phyloP scores from a whole-genome alignment of 1,284 basidiomycete species.

The Ceratobasidium sp. region DNA sequence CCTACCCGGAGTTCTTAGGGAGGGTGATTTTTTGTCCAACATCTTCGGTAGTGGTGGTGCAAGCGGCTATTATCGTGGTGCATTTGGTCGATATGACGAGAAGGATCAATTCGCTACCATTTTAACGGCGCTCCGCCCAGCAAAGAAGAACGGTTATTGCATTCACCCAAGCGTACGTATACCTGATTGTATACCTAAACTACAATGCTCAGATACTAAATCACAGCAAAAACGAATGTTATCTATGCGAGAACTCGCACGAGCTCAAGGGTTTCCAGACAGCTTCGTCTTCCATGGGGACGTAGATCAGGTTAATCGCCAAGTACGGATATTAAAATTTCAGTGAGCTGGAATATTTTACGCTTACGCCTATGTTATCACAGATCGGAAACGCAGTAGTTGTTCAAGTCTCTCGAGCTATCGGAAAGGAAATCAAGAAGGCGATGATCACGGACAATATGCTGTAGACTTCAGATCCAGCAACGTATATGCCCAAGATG shows the following conservation, averaged over 20 bases:
- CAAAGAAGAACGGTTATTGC: slow-evolving; percentile 34
- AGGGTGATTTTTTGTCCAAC: slow-evolving; percentile 27
- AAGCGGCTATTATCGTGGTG: slow-evolving; percentile 34
- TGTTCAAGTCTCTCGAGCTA: slow-evolving; percentile 21
- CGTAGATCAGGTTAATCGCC: slow-evolving; percentile 34
- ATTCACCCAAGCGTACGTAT: slow-evolving; percentile 26
- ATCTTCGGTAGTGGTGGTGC: slow-evolving; percentile 34
- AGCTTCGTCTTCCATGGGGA: slow-evolving; percentile 16
- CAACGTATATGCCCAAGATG: neutral
- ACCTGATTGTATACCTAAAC: neutral
- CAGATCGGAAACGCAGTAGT: slow-evolving; percentile 36
- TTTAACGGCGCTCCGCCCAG: slow-evolving; percentile 20
- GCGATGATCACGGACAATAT: slow-evolving; percentile 21
- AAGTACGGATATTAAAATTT: neutral
- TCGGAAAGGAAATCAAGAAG: slow-evolving; percentile 32
- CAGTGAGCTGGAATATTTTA: neutral
- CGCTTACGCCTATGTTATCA: neutral
- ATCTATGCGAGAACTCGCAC: slow-evolving; percentile 33
- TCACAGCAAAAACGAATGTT: slow-evolving; percentile 36
- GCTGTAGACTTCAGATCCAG: neutral
- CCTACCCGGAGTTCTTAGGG: slow-evolving; percentile 7
- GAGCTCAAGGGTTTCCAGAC: slow-evolving; percentile 36
- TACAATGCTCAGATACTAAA: neutral
- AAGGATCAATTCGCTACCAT: slow-evolving; percentile 23
- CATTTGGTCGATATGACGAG: slow-evolving; percentile 27